These are phyloP conservation scores for Salvia miltiorrhiza DNA, from an alignment of 257 asterid species.

Conservation along the genomic window DNA sequence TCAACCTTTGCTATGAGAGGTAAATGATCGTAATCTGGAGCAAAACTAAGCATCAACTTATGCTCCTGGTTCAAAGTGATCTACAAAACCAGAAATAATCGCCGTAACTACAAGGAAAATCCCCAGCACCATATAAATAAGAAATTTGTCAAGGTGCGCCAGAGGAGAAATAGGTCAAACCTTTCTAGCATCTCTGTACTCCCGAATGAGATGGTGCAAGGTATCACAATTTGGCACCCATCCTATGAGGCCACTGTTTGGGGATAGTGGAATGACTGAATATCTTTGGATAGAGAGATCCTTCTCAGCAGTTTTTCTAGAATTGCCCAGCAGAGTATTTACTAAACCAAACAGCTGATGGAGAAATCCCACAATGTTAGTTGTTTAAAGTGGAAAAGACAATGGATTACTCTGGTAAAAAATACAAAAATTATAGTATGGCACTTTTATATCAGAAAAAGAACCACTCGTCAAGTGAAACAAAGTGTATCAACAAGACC, in stretches of 20 bases:
- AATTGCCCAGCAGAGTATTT: conserved; percentile 84
- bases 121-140: conserved; percentile 2
- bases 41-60: conserved; percentile 91
- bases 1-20: conserved; percentile 95
- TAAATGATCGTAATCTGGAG: conserved; percentile 95
- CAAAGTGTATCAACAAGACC: conserved; percentile 37
- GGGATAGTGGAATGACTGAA: conserved; percentile 92
- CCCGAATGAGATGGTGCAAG: conserved; percentile 90
- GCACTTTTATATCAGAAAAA: not conserved
- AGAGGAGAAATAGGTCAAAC: conserved; percentile 30
- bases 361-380: conserved; percentile 24
- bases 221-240: conserved; percentile 99
- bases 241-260: conserved; percentile 93
- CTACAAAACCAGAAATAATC: conserved; percentile 42
- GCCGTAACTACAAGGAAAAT: conserved; percentile 23
- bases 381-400: not conserved
- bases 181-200: conserved; percentile 96
- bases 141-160: not conserved
- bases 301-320: conserved; percentile 90
- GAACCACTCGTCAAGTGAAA: not conserved
- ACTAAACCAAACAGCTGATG: conserved; percentile 93
- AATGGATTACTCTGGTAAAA: not conserved
- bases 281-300: conserved; percentile 95
- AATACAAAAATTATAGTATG: conserved; percentile 12
- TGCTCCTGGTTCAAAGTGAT: conserved; percentile 96